Evolutionary conservation across 345 rosid species (phyloP).

Genomic region (Schrenkiella parvula): DNA sequence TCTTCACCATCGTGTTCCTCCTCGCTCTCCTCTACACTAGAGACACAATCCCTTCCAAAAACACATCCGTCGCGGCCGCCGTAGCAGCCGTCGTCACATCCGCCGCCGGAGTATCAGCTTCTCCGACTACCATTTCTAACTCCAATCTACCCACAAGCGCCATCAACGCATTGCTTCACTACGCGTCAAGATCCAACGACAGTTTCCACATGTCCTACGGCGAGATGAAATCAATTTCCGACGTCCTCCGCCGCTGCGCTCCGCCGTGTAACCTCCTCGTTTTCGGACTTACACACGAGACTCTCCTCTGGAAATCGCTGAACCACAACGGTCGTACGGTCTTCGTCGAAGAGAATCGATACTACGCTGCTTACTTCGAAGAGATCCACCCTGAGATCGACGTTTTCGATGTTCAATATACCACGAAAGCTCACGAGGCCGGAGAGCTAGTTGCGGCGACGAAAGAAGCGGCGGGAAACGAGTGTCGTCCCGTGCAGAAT

Average conservation of each 20-base stretch:
- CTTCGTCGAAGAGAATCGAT: slow-evolving; percentile 79
- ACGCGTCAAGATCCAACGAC: slow-evolving; percentile 77
- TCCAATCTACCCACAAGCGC: slow-evolving; percentile 44
- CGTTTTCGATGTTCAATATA: slow-evolving; percentile 84
- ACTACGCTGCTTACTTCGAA: slow-evolving; percentile 85
- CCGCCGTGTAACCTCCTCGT: slow-evolving; percentile 81
- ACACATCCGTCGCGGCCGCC: slow-evolving; percentile 24
- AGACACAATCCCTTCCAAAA: slow-evolving; percentile 27
- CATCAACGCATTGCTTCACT: slow-evolving; percentile 79
- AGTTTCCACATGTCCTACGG: slow-evolving; percentile 65
- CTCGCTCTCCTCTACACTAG: slow-evolving; percentile 67
- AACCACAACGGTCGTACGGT: slow-evolving; percentile 84
- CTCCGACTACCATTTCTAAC: not conserved
- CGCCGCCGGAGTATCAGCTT: slow-evolving; percentile 7
- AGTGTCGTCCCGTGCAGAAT: slow-evolving; percentile 87
- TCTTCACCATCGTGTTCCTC: slow-evolving; percentile 80
- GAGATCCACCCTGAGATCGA: slow-evolving; percentile 83
- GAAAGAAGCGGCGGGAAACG: slow-evolving; percentile 52
- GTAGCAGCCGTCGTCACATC: slow-evolving; percentile 15
- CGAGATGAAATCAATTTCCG: slow-evolving; percentile 79
- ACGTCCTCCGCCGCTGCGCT: slow-evolving; percentile 70
- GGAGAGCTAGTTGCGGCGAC: slow-evolving; percentile 50
- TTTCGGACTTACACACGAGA: slow-evolving; percentile 83
- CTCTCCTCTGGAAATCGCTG: slow-evolving; percentile 84
- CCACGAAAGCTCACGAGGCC: slow-evolving; percentile 61